phyloP scores from a whole-genome alignment of 2,329 filamentous ascomycete species.

The Zalaria obscura region DNA sequence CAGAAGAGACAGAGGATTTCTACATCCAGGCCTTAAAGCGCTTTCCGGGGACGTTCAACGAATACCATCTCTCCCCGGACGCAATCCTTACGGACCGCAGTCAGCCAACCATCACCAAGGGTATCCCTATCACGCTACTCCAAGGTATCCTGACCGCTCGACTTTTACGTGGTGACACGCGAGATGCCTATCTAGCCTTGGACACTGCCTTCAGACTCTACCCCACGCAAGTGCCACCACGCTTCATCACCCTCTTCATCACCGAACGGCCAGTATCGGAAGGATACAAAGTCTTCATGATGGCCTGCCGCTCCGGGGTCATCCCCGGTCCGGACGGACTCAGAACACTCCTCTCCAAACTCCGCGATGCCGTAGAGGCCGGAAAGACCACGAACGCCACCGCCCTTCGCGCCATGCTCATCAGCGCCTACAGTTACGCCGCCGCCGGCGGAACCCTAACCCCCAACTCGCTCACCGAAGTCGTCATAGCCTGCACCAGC shows the following conservation, averaged over 20 bases:
- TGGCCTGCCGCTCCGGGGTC: constrained; percentile 32
- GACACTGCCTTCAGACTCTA: constrained; percentile 34
- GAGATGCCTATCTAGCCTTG: constrained; percentile 33
- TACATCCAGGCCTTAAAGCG: constrained; percentile 30
- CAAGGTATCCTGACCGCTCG: constrained; percentile 35
- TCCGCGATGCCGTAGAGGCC: constrained; percentile 10
- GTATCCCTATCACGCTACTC: constrained; percentile 28
- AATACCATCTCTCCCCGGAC: constrained; percentile 32
- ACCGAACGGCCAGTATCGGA: constrained; percentile 30
- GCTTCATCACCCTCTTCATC: constrained; percentile 32
- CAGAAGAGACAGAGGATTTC: constrained; percentile 29
- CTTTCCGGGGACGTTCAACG: constrained; percentile 31
- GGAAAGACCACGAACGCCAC: constrained; percentile 2
- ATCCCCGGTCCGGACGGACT: constrained; percentile 17
- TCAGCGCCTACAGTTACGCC: constrained; percentile 26
- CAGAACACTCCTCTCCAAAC: constrained; percentile 17
- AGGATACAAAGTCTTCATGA: constrained; percentile 31
- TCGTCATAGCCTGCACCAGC: constrained; percentile 20
- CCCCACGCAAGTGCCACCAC: constrained; percentile 24
- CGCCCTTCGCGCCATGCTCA: constrained; percentile 24
- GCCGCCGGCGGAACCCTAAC: constrained; percentile 23
- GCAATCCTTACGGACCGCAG: constrained; percentile 31
- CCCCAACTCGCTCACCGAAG: constrained; percentile 20
- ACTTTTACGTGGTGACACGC: constrained; percentile 29
- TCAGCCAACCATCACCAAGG: constrained; percentile 15